Base-by-base conservation (phyloP, 202 grass and related monocot species). In the Musa balbisiana region DNA sequence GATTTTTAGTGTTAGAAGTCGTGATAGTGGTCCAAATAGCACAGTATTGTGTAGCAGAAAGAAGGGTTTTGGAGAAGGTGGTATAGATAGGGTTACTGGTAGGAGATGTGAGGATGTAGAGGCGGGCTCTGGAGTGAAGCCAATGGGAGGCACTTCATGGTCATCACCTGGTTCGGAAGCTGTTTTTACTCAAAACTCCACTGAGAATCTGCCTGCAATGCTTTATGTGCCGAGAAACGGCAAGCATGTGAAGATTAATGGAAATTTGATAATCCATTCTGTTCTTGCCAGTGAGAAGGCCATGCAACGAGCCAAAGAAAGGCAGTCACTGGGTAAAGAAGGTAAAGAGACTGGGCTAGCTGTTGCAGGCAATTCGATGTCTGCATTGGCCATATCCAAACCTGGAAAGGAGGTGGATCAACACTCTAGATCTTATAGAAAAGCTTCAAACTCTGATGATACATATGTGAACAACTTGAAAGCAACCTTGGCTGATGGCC, bases 161-260 rank as follows among this genome's bases (percentile, higher is more conserved):
- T 15, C 72, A 56, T 56, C 65, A 33, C 3, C 53, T 58, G 52
- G 21, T 74, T 8, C 72, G 5, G 53, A 73, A 16, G 71, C 71
- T 16, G 23, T 73, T 54, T 25, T 51, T n/a, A n/a, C 69, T 21
- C 53, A 69, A 12, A 85, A 99, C 83, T 82, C 89, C 26, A 92
- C 78, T n/a, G 95, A 99, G 80, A 90, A 49, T 53, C 79, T 99
- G 49, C 89, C 91, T 72, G 91, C 95, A 84, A 79, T 99, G 87
- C 80, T 99, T 67, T 99, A 99, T 59, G 87, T 99, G 72, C 95
- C 95, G 10, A 92, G 95, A 80, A 99, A 99, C 85, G 95, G 95
- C 54, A 99, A 99, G 27, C 95, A 99, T 87, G 95, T 99, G 50
- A 86, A 95, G 87, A 95, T 99, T 74, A 92, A 95, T 17, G 91